Evolutionary conservation across 2,329 filamentous ascomycete species (phyloP).

Genomic region (Zopfia rhizophila): DNA sequence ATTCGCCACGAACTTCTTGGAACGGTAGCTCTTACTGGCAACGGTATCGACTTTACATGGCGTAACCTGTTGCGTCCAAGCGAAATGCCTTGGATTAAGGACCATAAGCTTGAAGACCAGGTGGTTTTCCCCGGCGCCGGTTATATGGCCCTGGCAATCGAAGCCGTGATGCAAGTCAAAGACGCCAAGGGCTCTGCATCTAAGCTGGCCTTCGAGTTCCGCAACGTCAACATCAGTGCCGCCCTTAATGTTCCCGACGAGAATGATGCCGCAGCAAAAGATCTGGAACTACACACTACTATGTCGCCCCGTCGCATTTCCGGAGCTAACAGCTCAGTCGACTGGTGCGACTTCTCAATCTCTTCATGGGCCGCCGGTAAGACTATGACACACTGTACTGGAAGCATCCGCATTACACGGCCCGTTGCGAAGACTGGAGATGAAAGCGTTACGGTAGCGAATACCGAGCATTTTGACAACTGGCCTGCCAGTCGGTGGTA

Average conservation of each 20-base stretch:
- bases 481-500: constrained; percentile 1
- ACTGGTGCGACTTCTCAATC: constrained; percentile 31
- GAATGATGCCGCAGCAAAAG: constrained; percentile 3
- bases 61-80: constrained; percentile 42
- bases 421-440: no score
- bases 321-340: constrained; percentile 5
- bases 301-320: constrained; percentile 13
- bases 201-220: constrained; percentile 2
- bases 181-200: not conserved
- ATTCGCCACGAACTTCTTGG: constrained; percentile 35
- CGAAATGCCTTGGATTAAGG: constrained; percentile 49
- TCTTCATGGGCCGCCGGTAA: constrained; percentile 15
- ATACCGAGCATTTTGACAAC: not conserved
- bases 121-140: constrained; percentile 48
- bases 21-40: constrained; percentile 30
- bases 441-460: no score
- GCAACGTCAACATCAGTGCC: constrained; percentile 4
- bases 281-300: constrained; percentile 4
- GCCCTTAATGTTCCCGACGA: constrained; percentile 2
- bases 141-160: constrained; percentile 46
- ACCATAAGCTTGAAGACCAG: constrained; percentile 42
- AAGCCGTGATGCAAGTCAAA: constrained; percentile 30
- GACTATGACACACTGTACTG: constrained; percentile 25
- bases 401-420: constrained; percentile 9
- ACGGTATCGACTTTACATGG: constrained; percentile 42